Conservation (phyloP, 352 stramenopile species). For the Phytophthora ohioensis region DNA sequence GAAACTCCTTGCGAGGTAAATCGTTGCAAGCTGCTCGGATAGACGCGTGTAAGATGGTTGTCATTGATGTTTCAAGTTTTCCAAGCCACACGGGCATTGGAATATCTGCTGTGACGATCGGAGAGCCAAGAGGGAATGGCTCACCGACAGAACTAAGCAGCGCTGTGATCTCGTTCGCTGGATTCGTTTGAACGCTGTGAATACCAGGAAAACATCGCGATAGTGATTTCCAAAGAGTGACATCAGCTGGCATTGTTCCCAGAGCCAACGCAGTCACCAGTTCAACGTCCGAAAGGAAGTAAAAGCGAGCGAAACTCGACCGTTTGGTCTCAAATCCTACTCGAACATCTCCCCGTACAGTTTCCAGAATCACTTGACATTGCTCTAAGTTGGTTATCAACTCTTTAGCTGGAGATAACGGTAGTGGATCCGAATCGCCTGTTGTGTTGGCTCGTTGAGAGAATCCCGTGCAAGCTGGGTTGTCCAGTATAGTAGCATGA, state of each 20-base stretch:
- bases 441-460: constrained; percentile 24
- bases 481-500: constrained; percentile 35
- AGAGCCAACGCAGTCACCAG: constrained; percentile 56
- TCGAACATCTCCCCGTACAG: constrained; percentile 48
- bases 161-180: constrained; percentile 59
- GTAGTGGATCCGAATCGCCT: background rate
- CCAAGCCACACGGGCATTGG: constrained; percentile 57
- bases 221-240: constrained; percentile 53
- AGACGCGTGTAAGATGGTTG: constrained; percentile 74
- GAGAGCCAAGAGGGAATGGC: constrained; percentile 58
- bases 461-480: constrained; percentile 49
- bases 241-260: constrained; percentile 22
- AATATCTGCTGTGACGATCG: constrained; percentile 54
- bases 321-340: constrained; percentile 63
- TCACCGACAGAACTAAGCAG: constrained; percentile 65
- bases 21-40: constrained; percentile 70
- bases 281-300: constrained; percentile 71
- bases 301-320: constrained; percentile 70
- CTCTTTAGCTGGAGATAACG: background rate
- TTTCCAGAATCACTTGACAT: constrained; percentile 59
- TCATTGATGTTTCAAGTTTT: constrained; percentile 71
- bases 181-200: constrained; percentile 53
- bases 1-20: constrained; percentile 79
- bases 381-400: constrained; percentile 48
- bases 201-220: constrained; percentile 72